Evolutionary conservation across 352 stramenopile species (phyloP).

Genomic region (Phytophthora pseudosyringae): DNA sequence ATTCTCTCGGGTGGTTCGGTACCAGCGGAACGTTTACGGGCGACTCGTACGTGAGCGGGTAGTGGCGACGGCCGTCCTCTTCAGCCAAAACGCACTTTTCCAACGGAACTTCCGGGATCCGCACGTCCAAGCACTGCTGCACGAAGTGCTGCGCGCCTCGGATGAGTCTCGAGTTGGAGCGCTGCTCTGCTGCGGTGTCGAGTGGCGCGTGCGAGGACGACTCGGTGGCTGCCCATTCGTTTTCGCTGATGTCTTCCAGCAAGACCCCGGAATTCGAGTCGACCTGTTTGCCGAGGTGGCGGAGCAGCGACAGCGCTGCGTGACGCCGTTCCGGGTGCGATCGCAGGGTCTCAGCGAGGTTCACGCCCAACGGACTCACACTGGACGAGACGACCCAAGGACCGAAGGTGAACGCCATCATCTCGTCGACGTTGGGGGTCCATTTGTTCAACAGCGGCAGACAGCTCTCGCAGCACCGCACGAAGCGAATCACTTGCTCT

Average conservation of each 20-base stretch:
- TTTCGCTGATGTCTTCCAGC: slow-evolving; percentile 47
- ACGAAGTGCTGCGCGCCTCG: slow-evolving; percentile 45
- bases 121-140: slow-evolving; percentile 63
- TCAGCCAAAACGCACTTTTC: slow-evolving; percentile 52
- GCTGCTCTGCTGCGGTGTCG: slow-evolving; percentile 2
- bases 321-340: slow-evolving; percentile 33
- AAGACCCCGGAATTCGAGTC: slow-evolving; percentile 17
- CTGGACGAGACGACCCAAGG: slow-evolving; percentile 46
- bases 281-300: slow-evolving; percentile 33
- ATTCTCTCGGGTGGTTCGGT: slow-evolving; percentile 33
- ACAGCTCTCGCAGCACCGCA: slow-evolving; percentile 51
- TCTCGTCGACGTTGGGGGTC: slow-evolving; percentile 39
- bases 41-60: slow-evolving; percentile 48
- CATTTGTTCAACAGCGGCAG: slow-evolving; percentile 59
- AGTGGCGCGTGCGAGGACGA: slow-evolving; percentile 9
- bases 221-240: slow-evolving; percentile 40
- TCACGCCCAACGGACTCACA: slow-evolving; percentile 48
- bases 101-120: slow-evolving; percentile 43
- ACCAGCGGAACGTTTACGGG: slow-evolving; percentile 26
- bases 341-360: slow-evolving; percentile 47
- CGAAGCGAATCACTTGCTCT: slow-evolving; percentile 47
- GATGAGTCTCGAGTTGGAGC: slow-evolving; percentile 21
- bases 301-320: slow-evolving; percentile 41
- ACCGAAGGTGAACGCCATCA: slow-evolving; percentile 35
- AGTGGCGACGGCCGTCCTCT: slow-evolving; percentile 40